A percentile compares a stretch with the other conserved stretches of the same genome.
Evolutionary conservation across 805 yeast genomes (phyloP).

Genomic region (Hanseniaspora nectarophila): DNA sequence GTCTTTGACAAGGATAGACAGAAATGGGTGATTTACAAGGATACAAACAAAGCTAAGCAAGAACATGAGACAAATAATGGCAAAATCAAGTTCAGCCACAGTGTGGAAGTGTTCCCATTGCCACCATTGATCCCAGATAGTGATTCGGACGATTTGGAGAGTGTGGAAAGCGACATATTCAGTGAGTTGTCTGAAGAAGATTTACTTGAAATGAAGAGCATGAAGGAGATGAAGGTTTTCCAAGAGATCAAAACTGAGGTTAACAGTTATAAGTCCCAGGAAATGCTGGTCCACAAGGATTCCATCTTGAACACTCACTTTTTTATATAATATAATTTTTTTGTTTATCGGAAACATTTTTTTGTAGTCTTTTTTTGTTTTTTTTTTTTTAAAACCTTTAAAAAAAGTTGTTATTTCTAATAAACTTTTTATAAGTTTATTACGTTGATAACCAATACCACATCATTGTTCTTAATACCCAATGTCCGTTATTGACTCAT

Average conservation of each 20-base stretch:
- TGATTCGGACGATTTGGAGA: not conserved
- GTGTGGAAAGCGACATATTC: not conserved
- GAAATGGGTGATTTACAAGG: conserved; percentile 9
- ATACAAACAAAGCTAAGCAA: not conserved
- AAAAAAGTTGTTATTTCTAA: too few relatives aligned
- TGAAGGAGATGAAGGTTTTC: conserved; percentile 17
- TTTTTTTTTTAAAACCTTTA: not conserved
- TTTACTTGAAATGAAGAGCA: not conserved
- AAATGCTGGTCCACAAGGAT: conserved; percentile 57
- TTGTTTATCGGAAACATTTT: not conserved
- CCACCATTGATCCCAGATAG: not conserved
- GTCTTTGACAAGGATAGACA: conserved; percentile 2
- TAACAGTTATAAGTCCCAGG: conserved; percentile 49
- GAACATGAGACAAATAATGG: not conserved
- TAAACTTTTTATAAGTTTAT: too few relatives aligned
- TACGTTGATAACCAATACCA: too few relatives aligned
- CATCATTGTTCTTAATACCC: too few relatives aligned
- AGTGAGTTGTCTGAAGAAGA: conserved; percentile 5
- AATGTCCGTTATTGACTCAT: too few relatives aligned
- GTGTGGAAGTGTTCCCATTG: conserved; percentile 7
- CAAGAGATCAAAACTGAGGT: conserved; percentile 46
- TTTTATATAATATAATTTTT: conserved; percentile 26
- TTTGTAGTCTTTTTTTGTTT: not conserved
- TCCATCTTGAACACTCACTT: conserved; percentile 55
- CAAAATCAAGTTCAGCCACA: not conserved